These are phyloP conservation scores for Excoecaria agallocha DNA, from an alignment of 345 rosid genomes.

Conservation along the genomic window DNA sequence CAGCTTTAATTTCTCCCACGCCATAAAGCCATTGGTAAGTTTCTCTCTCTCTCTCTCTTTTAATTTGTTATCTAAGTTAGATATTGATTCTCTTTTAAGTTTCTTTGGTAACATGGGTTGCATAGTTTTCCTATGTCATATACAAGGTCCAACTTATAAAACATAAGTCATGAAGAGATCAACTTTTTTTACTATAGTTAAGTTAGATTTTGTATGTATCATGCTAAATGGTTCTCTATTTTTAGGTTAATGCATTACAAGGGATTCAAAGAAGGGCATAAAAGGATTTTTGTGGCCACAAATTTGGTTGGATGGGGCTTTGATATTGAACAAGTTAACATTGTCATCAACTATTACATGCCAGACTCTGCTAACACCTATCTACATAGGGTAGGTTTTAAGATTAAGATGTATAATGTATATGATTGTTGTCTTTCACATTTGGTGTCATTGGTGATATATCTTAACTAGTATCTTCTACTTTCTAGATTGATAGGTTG, in stretches of 20 bases:
- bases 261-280: conserved; percentile 96
- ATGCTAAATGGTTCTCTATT: neutral
- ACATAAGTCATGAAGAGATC: neutral
- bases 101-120: neutral
- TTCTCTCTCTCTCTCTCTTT: too few relatives aligned
- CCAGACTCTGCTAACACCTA: conserved; percentile 99
- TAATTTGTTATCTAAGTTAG: too few relatives aligned
- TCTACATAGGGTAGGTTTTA: conserved; percentile 72
- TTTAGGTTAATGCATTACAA: conserved; percentile 92
- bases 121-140: neutral
- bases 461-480: neutral
- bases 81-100: too few relatives aligned
- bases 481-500: conserved; percentile 53
- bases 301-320: conserved; percentile 96
- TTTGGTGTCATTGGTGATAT: neutral
- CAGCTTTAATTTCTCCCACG: too few relatives aligned
- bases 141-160: neutral
- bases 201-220: neutral
- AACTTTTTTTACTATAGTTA: neutral
- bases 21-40: too few relatives aligned
- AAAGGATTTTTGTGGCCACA: conserved; percentile 94
- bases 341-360: conserved; percentile 98
- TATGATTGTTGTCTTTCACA: neutral
- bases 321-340: conserved; percentile 96
- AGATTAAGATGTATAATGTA: neutral